A percentile compares a stretch with the other conserved stretches of the same genome.
phyloP scores from a whole-genome alignment of 805 yeast species.

The Metschnikowia reukaufii region DNA sequence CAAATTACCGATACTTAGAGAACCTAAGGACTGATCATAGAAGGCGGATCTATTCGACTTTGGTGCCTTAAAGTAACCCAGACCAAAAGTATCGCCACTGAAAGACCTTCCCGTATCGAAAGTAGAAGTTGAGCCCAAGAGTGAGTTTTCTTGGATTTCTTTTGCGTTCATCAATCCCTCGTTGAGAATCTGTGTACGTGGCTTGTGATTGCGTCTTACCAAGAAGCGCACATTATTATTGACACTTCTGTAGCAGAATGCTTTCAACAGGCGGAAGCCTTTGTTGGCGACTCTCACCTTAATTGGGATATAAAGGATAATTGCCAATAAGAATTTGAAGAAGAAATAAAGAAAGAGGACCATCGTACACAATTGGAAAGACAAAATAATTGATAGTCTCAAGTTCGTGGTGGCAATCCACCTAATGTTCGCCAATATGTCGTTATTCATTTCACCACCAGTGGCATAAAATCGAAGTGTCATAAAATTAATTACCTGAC shows the following conservation, averaged over 20 bases:
- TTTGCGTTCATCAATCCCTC: slow-evolving; percentile 28
- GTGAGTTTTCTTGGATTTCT: slow-evolving; percentile 30
- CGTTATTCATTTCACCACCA: slow-evolving; percentile 44
- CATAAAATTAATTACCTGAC: slow-evolving; percentile 80
- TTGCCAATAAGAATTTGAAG: slow-evolving; percentile 52
- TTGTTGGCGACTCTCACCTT: slow-evolving; percentile 41
- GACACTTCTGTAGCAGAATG: slow-evolving; percentile 60
- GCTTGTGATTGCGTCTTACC: slow-evolving; percentile 44
- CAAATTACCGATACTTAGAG: slow-evolving; percentile 2
- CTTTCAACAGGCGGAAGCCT: slow-evolving; percentile 49
- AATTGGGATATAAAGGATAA: slow-evolving; percentile 52
- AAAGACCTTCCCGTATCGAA: slow-evolving; percentile 9
- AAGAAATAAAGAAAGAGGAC: slow-evolving; percentile 71
- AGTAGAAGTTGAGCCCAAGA: slow-evolving; percentile 21
- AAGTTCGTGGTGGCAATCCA: slow-evolving; percentile 60
- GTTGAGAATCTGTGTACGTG: slow-evolving; percentile 33
- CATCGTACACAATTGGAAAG: slow-evolving; percentile 75
- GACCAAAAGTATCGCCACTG: neutral
- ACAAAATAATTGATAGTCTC: slow-evolving; percentile 67
- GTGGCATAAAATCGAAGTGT: slow-evolving; percentile 58
- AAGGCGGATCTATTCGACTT: neutral
- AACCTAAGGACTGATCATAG: neutral
- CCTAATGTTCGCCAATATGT: slow-evolving; percentile 48
- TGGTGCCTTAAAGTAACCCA: neutral
- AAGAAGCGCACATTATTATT: slow-evolving; percentile 56